Evolutionary conservation across 2,329 filamentous ascomycete genomes (phyloP), one percentile per base, ranked within the genome.

Genomic region (Sordariomycetes sp.): DNA sequence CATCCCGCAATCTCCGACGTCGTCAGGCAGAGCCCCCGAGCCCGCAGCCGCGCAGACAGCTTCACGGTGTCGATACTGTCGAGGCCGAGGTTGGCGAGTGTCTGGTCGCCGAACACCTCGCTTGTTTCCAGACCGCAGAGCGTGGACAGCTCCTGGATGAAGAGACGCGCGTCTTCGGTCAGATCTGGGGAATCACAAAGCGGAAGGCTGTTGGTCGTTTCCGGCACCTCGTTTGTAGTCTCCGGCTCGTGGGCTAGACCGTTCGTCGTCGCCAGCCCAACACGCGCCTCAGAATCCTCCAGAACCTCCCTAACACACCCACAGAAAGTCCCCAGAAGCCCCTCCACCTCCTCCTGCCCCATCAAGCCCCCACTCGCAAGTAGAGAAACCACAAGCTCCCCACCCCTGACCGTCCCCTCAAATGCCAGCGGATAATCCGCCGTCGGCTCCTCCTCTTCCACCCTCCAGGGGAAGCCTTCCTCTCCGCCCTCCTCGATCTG

Each of bases 41-140:
- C 80, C 62, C 81, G 87, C 1, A 96, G 75, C 57, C 84, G 80
- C 0, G 90, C 85, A 0, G 89, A 87, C 0, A 97, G 74, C 65
- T 90, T 95, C 69, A 97, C 93, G 1, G 88, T 82, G 69, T 97
- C 92, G 59, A 97, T 95, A 65, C 92, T 96, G 73, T 97, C 93
- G 7, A 97, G 78, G 0, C 92, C 92, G 35, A 97, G 78, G 64
- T 93, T 85, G 46, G 95, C 85, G 12, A 97, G 82, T 0, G 87
- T 87, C 0, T 82, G 83, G 7, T 75, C 70, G 56, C 81, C 79
- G 1, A 72, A 68, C 43, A 96, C 73, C 0, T 77, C 71, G 1
- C 76, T 68, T 3, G 71, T 67, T 0, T 79, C 67, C 0, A 85
- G 66, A 0, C 77, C 79, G 1, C 85, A 81, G 5, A 96, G 72